These are phyloP conservation scores for Pichia sp. DNA, from an alignment of 1,139 yeast genomes.

Conservation along the genomic window DNA sequence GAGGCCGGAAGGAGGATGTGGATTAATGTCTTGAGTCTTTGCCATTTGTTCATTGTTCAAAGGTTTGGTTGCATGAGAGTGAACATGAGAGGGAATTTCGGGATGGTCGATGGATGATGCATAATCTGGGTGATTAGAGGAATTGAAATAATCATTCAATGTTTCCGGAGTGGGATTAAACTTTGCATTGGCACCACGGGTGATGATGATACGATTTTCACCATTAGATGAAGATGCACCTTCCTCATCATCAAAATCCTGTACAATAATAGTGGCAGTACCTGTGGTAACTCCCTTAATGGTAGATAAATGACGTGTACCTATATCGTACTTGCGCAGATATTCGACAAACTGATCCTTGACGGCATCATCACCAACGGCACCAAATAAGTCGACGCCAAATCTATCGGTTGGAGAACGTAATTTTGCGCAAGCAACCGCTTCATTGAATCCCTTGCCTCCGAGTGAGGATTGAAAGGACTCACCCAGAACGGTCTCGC, in stretches of 20 bases:
- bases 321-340: conserved; percentile 45
- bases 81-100: conserved; percentile 9
- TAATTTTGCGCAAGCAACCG: conserved; percentile 66
- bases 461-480: conserved; percentile 83
- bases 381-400: conserved; percentile 67
- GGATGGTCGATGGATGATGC: conserved; percentile 6
- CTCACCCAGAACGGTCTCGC: conserved; percentile 75
- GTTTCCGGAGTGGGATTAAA: conserved; percentile 42
- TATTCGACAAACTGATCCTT: conserved; percentile 55
- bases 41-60: conserved; percentile 8
- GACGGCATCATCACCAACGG: conserved; percentile 72
- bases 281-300: conserved; percentile 50
- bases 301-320: conserved; percentile 38
- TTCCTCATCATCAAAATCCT: conserved; percentile 1
- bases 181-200: conserved; percentile 79
- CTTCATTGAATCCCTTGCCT: conserved; percentile 93
- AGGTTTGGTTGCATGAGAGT: conserved; percentile 14
- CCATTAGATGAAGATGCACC: conserved; percentile 38
- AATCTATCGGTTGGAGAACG: conserved; percentile 13
- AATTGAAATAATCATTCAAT: conserved; percentile 29
- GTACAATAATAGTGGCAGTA: conserved; percentile 78
- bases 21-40: conserved; percentile 7
- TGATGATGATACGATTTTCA: conserved; percentile 81
- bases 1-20: conserved; percentile 11
- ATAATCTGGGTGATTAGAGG: conserved; percentile 4